Base-by-base conservation (phyloP, 495 filamentous ascomycete genomes). In the Aspergillus carlsbadensis region DNA sequence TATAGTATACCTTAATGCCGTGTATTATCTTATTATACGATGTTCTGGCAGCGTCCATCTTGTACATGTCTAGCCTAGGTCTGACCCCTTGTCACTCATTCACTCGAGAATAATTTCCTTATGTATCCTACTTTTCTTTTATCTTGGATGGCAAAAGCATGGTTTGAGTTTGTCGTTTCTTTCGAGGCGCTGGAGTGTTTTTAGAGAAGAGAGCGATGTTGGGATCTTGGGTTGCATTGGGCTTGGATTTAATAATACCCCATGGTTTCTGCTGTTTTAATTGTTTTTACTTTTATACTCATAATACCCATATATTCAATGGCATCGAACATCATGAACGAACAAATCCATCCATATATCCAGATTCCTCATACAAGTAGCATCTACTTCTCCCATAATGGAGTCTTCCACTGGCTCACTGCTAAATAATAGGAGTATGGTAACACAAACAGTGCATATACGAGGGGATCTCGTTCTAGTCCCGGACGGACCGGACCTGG, bases 21-120 rank as follows among this genome's bases (percentile, higher is more conserved):
- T 51, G 20, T 51, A 22, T 59, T 48, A 8, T 54, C 52, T 57
- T 41, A 47, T 37, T 37, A 41, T 54, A 53, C 58, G 59, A 68
- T 68, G 59, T 54, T 46, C 40, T 52, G 56, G 51, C 52, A 58
- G 58, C 49, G 53, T 60, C 57, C 26, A 3, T 49, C 41, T 42
- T 74, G 66, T 72, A 73, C 61, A 70, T 70, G 66, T 68, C 41
- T 49, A 41, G 66, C 67, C 41, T 49, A 41, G 52, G 24, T 52
- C 60, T 39, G 54, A 53, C 60, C 57, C 54, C 31, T 42, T 42
- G 60, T 57, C 64, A 46, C 48, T 61, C 60, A 21, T 65, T 64
- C 3, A 41, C 6, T 50, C 52, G 54, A 35, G 52, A 5, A 13
- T 33, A 21, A 15, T 34, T 63, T 61, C 57, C 62, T 52, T 64